Base-by-base conservation (phyloP, 192 early-diverging fungal species). In the Phycomyces nitens region DNA sequence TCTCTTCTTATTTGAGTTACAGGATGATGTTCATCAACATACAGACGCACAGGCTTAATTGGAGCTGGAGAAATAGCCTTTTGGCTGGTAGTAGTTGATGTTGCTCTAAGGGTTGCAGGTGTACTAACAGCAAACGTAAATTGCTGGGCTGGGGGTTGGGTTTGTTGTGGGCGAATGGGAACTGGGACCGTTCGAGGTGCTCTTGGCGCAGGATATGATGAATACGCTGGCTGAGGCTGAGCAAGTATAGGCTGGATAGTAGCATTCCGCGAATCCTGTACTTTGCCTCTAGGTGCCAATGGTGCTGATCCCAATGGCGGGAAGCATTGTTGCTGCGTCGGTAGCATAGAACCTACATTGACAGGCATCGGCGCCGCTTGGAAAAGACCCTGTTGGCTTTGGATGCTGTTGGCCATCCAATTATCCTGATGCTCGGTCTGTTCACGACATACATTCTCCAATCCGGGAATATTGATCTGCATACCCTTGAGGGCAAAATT, bases 401-500 rank as follows among this genome's bases (percentile, higher is more conserved):
- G 29, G 29, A 34, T 34, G 29, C 3, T 34, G 29, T 34, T 34
- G 29, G 3, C 29, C 7, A 7, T 34, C 44, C 44, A 47, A 47
- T 18, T 18, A 3, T 47, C 44, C 11, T 47, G 44, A 7, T 3
- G 2, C 12, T 14, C 18, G 12, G 12, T 47, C 12, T 3, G 44
- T 11, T 47, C 18, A 47, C 18, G 44, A 11, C 44, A 47, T 3
- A 18, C 44, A 11, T 3, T n/a, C 12, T 47, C 18, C 3, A 47
- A n/a, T 14, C 18, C 44, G 12, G 44, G 18, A 2, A 47, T 47
- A 14, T 47, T 14, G 18, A 18, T 47, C 18, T 47, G 44, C 12
- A 18, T 18, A 41, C 80, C 79, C 67, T 85, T 85, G 40, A 85
- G 70, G 38, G 79, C 62, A 62, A 73, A 77, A 56, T 82, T 85